Evolutionary conservation across 2,329 filamentous ascomycete genomes (phyloP), one percentile per base, ranked within the genome.

Genomic region (Apiospora marii): DNA sequence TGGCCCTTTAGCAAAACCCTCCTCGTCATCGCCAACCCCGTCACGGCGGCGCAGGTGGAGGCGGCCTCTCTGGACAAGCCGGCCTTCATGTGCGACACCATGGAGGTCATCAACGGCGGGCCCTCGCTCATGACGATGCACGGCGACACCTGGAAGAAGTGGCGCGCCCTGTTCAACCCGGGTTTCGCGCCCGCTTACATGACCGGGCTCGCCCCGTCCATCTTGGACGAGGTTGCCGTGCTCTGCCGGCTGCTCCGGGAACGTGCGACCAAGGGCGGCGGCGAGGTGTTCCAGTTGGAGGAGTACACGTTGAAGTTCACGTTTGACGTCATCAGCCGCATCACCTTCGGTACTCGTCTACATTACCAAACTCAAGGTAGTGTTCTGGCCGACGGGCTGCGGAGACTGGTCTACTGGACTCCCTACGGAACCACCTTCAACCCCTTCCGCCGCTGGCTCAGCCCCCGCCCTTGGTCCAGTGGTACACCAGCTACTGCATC

Each of bases 111-210:
- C 58, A 77, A 71, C 27, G 75, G 75, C 10, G 86, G 86, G 14
- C 86, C 87, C 72, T 86, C 88, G 68, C 85, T 84, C 51, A 80
- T 86, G 67, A 73, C 76, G 3, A 75, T 77, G 86, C 87, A 77
- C 78, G 85, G 69, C 48, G 67, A 41, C 14, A 73, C 72, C 14
- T 79, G 77, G 75, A 79, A 78, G 73, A 72, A 74, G 70, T 78
- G 75, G 76, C 76, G 77, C 1, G 64, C 71, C 22, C 48, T 77
- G 4, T 74, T 77, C 43, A 77, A 75, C 27, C 75, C 75, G 4
- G 77, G 76, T 16, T 79, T 79, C 68, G 73, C 72, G 8, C 72
- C 74, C 27, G 73, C 73, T 0, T 74, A 76, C 41, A 74, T 79
- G 43, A 70, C 69, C 2, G 70, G 70, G 10, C 72, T 76, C 13